Conservation (phyloP, 768 basidiomycete species). For the Grammothele lineata region DNA sequence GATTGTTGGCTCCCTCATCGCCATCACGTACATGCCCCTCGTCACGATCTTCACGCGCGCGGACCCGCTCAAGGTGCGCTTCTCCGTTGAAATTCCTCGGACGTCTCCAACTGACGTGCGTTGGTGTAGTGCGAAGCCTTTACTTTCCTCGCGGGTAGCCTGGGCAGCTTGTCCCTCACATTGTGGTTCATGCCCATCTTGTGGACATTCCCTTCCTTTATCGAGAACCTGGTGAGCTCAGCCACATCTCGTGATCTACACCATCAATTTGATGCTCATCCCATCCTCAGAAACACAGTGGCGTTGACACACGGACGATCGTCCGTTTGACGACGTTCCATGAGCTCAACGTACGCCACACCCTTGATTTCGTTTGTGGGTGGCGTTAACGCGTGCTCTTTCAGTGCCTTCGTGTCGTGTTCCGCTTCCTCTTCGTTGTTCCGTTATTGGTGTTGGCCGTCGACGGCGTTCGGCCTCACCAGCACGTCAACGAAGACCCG, state of each 20-base stretch:
- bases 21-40: slow-evolving; percentile 64
- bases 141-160: slow-evolving; percentile 63
- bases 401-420: slow-evolving; percentile 65
- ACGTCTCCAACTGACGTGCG: background rate
- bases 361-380: background rate
- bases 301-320: slow-evolving; percentile 61
- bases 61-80: slow-evolving; percentile 52
- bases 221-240: slow-evolving; percentile 50
- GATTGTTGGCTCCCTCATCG: slow-evolving; percentile 58
- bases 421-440: slow-evolving; percentile 68
- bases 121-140: slow-evolving; percentile 60
- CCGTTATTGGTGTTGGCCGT: slow-evolving; percentile 63
- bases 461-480: slow-evolving; percentile 62
- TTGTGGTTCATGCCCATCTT: slow-evolving; percentile 71
- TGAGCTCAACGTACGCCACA: slow-evolving; percentile 76
- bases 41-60: slow-evolving; percentile 59
- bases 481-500: slow-evolving; percentile 61
- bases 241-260: too few species aligned
- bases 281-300: slow-evolving; percentile 55
- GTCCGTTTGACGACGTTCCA: slow-evolving; percentile 76
- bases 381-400: too few species aligned
- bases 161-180: slow-evolving; percentile 67
- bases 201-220: slow-evolving; percentile 67
- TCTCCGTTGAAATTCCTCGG: background rate
- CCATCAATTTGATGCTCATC: too few species aligned